Conservation (phyloP, 768 basidiomycete species). For the Naganishia randhawae region DNA sequence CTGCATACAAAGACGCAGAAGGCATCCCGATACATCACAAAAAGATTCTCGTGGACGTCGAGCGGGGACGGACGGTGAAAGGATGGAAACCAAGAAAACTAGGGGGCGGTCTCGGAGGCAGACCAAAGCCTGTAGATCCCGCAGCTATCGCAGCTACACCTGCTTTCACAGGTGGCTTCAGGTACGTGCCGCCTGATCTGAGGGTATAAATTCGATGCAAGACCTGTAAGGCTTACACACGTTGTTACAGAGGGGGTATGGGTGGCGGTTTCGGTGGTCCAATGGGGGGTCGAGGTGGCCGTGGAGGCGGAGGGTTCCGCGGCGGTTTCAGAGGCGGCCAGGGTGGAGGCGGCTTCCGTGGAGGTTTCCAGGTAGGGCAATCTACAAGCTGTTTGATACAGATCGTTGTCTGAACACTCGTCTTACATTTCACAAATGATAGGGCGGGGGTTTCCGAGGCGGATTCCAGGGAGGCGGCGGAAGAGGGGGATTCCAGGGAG, state of each 20-base stretch:
- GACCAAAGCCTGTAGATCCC: conserved; percentile 67
- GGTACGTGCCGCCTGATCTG: neutral
- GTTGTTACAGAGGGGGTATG: conserved; percentile 26
- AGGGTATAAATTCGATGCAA: no score
- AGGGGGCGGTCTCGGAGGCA: conserved; percentile 98
- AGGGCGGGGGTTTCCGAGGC: conserved; percentile 50
- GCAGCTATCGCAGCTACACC: conserved; percentile 55
- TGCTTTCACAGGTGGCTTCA: conserved; percentile 31
- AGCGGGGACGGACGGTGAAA: conserved; percentile 93
- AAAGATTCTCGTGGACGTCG: conserved; percentile 93
- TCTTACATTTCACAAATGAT: neutral
- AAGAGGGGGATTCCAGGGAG: conserved; percentile 46
- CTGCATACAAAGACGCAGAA: conserved; percentile 97
- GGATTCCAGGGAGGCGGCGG: conserved; percentile 55
- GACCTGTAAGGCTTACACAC: conserved; percentile 7
- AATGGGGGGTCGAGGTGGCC: neutral
- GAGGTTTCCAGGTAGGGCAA: conserved; percentile 18
- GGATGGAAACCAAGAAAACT: conserved; percentile 97
- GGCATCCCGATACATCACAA: conserved; percentile 94
- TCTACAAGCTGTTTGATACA: neutral
- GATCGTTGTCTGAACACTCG: neutral
- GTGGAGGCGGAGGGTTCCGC: conserved; percentile 49
- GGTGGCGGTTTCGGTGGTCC: conserved; percentile 27
- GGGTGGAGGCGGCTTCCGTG: conserved; percentile 33
- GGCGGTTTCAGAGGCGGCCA: conserved; percentile 46